A percentile compares a stretch with the other conserved stretches of the same genome.
phyloP scores from a whole-genome alignment of 352 stramenopile species.

The Phytophthora sansomeana region DNA sequence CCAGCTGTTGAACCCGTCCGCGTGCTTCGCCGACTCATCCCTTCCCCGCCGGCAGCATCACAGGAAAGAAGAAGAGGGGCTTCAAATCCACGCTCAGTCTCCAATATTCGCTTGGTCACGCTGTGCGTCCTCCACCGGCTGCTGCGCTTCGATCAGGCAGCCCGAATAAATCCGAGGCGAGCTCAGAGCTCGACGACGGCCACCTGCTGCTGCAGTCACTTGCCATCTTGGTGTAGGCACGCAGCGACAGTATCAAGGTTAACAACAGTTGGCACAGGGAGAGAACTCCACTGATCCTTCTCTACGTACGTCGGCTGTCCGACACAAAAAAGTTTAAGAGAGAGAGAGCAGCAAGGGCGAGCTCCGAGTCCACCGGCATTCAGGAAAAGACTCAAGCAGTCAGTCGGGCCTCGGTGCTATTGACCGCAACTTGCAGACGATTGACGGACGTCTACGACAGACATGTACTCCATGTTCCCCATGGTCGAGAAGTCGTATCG shows the following conservation, averaged over 20 bases:
- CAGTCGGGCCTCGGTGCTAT: neutral
- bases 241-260: too few relatives aligned
- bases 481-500: constrained; percentile 88
- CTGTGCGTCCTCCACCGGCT: constrained; percentile 6
- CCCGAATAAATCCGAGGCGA: neutral
- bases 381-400: constrained; percentile 29
- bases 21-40: constrained; percentile 33
- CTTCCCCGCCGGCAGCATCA: neutral
- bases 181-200: constrained; percentile 21
- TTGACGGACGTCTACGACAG: neutral
- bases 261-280: constrained; percentile 30
- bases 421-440: neutral
- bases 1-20: constrained; percentile 17
- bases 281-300: constrained; percentile 26
- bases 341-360: constrained; percentile 18
- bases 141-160: constrained; percentile 8
- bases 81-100: constrained; percentile 31
- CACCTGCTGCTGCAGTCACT: constrained; percentile 11
- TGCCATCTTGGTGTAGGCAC: too few relatives aligned
- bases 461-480: constrained; percentile 86
- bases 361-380: constrained; percentile 12
- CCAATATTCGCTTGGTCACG: constrained; percentile 22
- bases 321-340: constrained; percentile 16
- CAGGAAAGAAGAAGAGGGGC: constrained; percentile 1
- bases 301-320: constrained; percentile 20